Conservation (phyloP, 192 early-diverging fungal genomes). For the Glomus cerebriforme region DNA sequence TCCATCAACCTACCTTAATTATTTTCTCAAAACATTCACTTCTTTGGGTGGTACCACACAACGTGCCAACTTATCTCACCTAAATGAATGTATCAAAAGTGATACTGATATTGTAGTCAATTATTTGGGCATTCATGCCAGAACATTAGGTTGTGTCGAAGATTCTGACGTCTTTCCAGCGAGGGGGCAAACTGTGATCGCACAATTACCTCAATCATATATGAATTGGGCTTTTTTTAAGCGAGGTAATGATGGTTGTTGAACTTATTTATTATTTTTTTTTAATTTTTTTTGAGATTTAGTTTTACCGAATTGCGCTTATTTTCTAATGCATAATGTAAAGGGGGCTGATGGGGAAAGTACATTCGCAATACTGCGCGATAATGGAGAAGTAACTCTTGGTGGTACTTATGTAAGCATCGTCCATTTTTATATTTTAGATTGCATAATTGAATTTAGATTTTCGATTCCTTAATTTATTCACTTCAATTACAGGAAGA, state of each 20-base stretch:
- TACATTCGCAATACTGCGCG: constrained; percentile 76
- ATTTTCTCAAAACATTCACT: constrained; percentile 53
- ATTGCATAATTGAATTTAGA: not conserved
- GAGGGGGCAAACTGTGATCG: constrained; percentile 81
- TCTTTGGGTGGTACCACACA: constrained; percentile 53
- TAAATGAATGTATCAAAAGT: constrained; percentile 52
- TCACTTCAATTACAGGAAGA: constrained; percentile 9
- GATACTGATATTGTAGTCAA: constrained; percentile 69
- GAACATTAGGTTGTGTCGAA: constrained; percentile 67
- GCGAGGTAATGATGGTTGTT: constrained; percentile 40
- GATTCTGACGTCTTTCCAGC: constrained; percentile 74
- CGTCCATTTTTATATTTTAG: not conserved
- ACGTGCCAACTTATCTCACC: constrained; percentile 39
- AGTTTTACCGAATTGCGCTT: not conserved
- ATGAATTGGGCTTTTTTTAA: constrained; percentile 54
- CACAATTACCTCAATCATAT: constrained; percentile 60
- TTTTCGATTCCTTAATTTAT: constrained; percentile 3
- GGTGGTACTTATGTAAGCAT: constrained; percentile 59
- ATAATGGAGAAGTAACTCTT: constrained; percentile 70
- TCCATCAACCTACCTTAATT: constrained; percentile 64
- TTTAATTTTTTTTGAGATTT: not conserved
- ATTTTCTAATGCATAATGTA: not conserved
- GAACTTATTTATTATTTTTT: not conserved
- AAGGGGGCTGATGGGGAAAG: constrained; percentile 36
- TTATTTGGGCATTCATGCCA: constrained; percentile 75